These are phyloP conservation scores for Lactarius vividus DNA, from an alignment of 768 basidiomycete genomes.

Conservation along the genomic window DNA sequence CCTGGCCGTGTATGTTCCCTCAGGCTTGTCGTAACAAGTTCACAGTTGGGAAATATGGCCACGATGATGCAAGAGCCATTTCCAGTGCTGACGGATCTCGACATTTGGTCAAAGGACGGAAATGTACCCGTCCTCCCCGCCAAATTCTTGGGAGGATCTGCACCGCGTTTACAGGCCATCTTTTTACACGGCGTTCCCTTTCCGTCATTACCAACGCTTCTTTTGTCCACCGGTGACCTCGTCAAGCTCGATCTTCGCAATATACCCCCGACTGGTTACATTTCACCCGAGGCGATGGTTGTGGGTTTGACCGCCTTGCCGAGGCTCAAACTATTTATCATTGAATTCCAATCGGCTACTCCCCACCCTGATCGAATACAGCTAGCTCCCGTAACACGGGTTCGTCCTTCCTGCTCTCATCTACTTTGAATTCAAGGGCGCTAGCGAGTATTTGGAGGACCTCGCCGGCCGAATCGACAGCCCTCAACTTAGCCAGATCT, in stretches of 20 bases:
- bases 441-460: conserved; percentile 8
- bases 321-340: not conserved
- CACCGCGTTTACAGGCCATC: not conserved
- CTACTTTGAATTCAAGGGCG: not conserved
- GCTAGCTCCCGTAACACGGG: not conserved
- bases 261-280: not conserved
- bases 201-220: not conserved
- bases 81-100: not conserved
- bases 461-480: not conserved
- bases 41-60: not conserved
- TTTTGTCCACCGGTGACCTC: not conserved
- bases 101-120: not conserved
- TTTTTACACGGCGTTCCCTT: not conserved
- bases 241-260: not conserved
- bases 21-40: not conserved
- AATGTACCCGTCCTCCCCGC: not conserved
- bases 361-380: not conserved
- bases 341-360: not conserved
- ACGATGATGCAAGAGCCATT: not conserved
- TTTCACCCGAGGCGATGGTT: not conserved
- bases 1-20: not conserved
- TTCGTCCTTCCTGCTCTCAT: not conserved
- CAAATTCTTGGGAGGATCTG: not conserved
- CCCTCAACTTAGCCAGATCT: not conserved
- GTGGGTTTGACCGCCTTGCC: not conserved